Percentiles rank a stretch among this genome's conserved stretches.
Conservation (phyloP, 805 yeast genomes). For the Kodamaea hsintzibuensis region DNA sequence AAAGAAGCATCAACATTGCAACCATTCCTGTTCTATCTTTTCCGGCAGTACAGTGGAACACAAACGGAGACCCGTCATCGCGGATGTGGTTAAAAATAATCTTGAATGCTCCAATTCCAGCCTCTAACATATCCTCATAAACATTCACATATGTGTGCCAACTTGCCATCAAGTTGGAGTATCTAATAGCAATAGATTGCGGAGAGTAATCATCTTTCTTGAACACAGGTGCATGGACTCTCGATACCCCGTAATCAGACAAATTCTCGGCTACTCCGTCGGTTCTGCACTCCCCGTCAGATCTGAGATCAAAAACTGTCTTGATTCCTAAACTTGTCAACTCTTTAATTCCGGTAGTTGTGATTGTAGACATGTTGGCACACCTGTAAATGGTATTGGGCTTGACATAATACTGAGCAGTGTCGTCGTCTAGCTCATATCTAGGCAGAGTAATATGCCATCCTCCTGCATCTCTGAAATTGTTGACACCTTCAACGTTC, state of each 20-base stretch:
- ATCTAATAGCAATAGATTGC: constrained; percentile 56
- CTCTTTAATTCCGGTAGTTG: constrained; percentile 47
- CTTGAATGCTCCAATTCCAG: constrained; percentile 50
- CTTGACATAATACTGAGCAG: constrained; percentile 41
- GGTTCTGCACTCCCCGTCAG: constrained; percentile 52
- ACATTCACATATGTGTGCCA: constrained; percentile 64
- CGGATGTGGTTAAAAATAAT: constrained; percentile 55
- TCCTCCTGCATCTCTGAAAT: constrained; percentile 83
- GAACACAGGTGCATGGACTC: constrained; percentile 61
- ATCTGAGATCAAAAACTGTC: constrained; percentile 67
- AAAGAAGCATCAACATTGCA: constrained; percentile 62
- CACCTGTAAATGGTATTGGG: constrained; percentile 60
- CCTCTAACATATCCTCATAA: constrained; percentile 56
- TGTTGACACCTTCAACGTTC: constrained; percentile 62
- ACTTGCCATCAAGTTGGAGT: constrained; percentile 54
- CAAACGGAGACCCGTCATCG: constrained; percentile 50
- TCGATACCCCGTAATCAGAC: constrained; percentile 43
- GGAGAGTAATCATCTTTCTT: constrained; percentile 60
- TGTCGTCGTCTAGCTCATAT: constrained; percentile 13
- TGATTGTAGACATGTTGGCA: constrained; percentile 57
- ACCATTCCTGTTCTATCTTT: constrained; percentile 83
- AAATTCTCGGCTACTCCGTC: constrained; percentile 43
- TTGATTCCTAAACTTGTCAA: constrained; percentile 48
- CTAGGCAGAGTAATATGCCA: constrained; percentile 47
- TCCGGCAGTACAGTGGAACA: constrained; percentile 83